Conservation (phyloP, 495 filamentous ascomycete genomes). For the Hypoxylon cercidicola region DNA sequence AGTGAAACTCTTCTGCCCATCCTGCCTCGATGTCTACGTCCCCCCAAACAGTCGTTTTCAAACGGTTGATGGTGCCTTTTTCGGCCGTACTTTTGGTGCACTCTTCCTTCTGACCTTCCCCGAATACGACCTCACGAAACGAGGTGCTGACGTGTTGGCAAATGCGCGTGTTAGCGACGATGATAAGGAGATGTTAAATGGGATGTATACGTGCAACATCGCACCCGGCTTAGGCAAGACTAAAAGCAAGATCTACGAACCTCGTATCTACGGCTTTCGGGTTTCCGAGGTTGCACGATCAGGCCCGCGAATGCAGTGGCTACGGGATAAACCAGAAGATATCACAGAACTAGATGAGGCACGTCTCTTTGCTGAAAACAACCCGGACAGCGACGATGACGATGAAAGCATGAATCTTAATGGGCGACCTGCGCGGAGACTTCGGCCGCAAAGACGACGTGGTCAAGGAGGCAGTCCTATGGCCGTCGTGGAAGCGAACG, state of each 20-base stretch:
- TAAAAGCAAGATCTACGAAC: slow-evolving; percentile 87
- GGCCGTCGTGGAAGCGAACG: slow-evolving; percentile 60
- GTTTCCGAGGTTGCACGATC: slow-evolving; percentile 87
- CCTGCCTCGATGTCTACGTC: slow-evolving; percentile 95
- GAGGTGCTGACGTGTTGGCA: slow-evolving; percentile 55
- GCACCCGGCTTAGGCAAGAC: slow-evolving; percentile 86
- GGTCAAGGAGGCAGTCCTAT: slow-evolving; percentile 63
- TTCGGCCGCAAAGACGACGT: slow-evolving; percentile 50
- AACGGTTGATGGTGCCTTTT: slow-evolving; percentile 97
- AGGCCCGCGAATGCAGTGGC: slow-evolving; percentile 96
- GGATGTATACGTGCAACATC: slow-evolving; percentile 82
- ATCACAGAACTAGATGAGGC: slow-evolving; percentile 86
- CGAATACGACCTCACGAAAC: slow-evolving; percentile 81
- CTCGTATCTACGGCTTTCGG: slow-evolving; percentile 94
- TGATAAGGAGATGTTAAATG: slow-evolving; percentile 75
- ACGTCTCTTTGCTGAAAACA: slow-evolving; percentile 62
- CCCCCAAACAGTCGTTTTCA: slow-evolving; percentile 98
- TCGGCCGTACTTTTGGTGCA: slow-evolving; percentile 91
- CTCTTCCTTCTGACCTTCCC: slow-evolving; percentile 99
- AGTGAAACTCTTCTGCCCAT: slow-evolving; percentile 97
- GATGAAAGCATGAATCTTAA: slow-evolving; percentile 58
- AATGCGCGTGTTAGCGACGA: slow-evolving; percentile 52
- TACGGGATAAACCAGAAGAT: slow-evolving; percentile 83
- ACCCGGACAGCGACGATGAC: slow-evolving; percentile 57
- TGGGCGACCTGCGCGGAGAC: slow-evolving; percentile 48